A percentile compares a stretch with the other conserved stretches of the same genome.
Evolutionary conservation across 2,329 filamentous ascomycete genomes (phyloP).

Genomic region (Teratosphaeria zuluensis): DNA sequence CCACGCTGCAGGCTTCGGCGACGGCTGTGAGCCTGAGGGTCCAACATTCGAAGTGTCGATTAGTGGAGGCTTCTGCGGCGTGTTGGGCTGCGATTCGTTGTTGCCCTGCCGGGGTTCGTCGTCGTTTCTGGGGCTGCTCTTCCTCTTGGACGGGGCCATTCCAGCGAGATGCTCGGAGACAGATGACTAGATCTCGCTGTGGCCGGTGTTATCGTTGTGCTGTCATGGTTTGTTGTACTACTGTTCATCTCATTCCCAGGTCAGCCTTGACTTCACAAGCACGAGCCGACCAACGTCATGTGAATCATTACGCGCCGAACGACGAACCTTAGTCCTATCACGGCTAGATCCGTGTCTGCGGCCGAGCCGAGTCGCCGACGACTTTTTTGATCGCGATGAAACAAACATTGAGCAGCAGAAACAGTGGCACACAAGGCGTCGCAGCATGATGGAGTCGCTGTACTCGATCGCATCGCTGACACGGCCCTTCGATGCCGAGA

Average conservation of each 20-base stretch:
- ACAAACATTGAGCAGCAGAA: background rate
- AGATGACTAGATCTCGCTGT: background rate
- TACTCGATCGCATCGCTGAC: slow-evolving; percentile 36
- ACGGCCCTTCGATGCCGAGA: slow-evolving; percentile 30
- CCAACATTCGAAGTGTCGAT: background rate
- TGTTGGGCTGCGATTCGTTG: background rate
- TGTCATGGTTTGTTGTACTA: background rate
- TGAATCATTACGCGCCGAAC: background rate
- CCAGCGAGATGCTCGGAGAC: background rate
- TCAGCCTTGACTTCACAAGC: background rate
- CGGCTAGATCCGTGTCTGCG: background rate
- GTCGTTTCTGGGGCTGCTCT: slow-evolving; percentile 11
- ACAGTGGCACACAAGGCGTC: background rate
- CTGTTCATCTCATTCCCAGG: background rate
- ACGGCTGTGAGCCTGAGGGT: background rate
- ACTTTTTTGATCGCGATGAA: background rate
- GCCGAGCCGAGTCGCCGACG: background rate
- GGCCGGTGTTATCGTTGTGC: background rate
- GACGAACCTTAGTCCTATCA: no score
- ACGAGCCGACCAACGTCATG: background rate
- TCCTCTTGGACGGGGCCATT: slow-evolving; percentile 10
- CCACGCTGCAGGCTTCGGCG: slow-evolving; percentile 27
- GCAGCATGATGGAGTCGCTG: slow-evolving; percentile 21
- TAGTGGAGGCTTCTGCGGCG: background rate
- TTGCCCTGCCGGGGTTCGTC: slow-evolving; percentile 1